Evolutionary conservation across 495 filamentous ascomycete genomes (phyloP), one percentile per base, ranked within the genome.

Genomic region (Penicillium parvum): DNA sequence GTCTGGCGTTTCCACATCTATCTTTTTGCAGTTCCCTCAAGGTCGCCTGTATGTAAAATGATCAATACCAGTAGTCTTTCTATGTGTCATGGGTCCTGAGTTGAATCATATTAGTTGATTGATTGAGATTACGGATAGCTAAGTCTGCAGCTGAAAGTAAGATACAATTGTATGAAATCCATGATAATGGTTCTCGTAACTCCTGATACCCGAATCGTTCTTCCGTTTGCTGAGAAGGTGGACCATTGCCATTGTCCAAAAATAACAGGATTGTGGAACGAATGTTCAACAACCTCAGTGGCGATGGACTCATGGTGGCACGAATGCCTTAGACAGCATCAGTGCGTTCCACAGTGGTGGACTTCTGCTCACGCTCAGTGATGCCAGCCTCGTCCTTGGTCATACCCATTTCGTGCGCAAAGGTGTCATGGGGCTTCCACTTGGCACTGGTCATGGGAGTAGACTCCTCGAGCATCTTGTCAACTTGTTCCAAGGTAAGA

Each of bases 401-500:
- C 22, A 76, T 49, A 25, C 73, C 71, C 76, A 81, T 79, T 41
- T 82, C 75, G 22, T 65, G 58, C 5, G 82, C 83, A 48, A 84
- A 89, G 19, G 86, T 91, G 39, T 68, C 68, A 53, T 78, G 76
- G 17, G 85, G 84, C 53, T 71, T 73, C 87, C 87, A 90, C 55
- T 75, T 78, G 60, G 71, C 58, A 38, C 83, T 87, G 11, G 76
- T 83, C 17, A 81, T 64, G n/a, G 87, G 82, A 1, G 75, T 84
- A 4, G 78, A 78, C 70, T 90, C 86, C 62, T 87, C 86, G 62
- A 90, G 69, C 86, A 91, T 88, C 54, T 74, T 74, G 67, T 90
- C 86, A 49, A 91, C 82, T 61, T 91, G 85, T 65, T 91, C 86
- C 37, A 90, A 81, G n/a, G 84, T 81, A 12, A 91, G 73, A 41